Evolutionary conservation across 345 rosid genomes (phyloP), one percentile per base, ranked within the genome.

Genomic region (Citrus medica): DNA sequence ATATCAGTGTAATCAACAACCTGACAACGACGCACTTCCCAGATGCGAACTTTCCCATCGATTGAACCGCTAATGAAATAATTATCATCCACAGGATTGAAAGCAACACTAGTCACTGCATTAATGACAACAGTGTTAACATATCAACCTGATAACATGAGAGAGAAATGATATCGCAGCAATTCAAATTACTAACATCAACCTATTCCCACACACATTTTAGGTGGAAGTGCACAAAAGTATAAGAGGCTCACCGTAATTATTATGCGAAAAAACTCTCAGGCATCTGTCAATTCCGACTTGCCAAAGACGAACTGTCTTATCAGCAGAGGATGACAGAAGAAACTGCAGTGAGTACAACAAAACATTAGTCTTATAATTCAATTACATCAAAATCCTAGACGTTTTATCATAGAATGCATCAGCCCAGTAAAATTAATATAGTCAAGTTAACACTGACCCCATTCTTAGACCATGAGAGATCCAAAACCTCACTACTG

Each of bases 391-490:
- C 46, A 16, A 73, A 70, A 13, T 28, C 4, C 17, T 21, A 40
- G 13, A 37, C 25, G 74, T 32, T 40, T 56, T 33, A 67, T 58
- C 10, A 19, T 33, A 42, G 27, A 25, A 40, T 5, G 55, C 30
- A 22, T n/a, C 60, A 51, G n/a, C 74, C 53, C 58, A 66, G 24
- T 46, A 32, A 78, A 56, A 69, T 65, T 24, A 75, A 55, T 55
- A 6, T 5, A 40, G 67, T 82, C 30, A 0, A 40, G 37, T 22
- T 67, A 68, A 65, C 42, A 79, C 88, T 88, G 68, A 93, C 98
- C 90, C 90, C 90, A 82, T 85, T 85, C 79, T 84, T 86, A 14
- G 98, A 93, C 98, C 98, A 93, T 1, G 96, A 82, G 76, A 93
- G 92, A 86, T 89, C 93, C 87, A 93, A 86, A 76, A 93, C 84